These are phyloP conservation scores for Syncephalastrum sp. DNA, from an alignment of 371 early-diverging fungal genomes.

Conservation along the genomic window DNA sequence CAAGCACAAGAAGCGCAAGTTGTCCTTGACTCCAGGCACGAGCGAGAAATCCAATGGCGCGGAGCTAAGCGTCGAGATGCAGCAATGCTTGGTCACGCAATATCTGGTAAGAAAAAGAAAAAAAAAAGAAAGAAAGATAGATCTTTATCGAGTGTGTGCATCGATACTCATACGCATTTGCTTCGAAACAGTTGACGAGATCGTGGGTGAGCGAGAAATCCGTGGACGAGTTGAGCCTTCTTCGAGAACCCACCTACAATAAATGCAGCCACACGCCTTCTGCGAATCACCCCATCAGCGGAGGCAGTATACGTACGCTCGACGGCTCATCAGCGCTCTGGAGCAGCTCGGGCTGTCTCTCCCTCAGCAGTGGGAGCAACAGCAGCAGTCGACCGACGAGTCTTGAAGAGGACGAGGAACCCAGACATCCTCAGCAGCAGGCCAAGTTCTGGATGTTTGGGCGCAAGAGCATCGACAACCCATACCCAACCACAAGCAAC, in stretches of 20 bases:
- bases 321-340: conserved; percentile 4
- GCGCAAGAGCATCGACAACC: conserved; percentile 35
- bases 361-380: conserved; percentile 23
- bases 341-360: conserved; percentile 38
- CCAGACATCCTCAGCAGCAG: neutral
- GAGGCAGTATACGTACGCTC: conserved; percentile 8
- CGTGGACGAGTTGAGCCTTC: conserved; percentile 70
- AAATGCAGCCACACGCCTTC: conserved; percentile 31
- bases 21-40: conserved; percentile 39
- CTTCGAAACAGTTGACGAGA: conserved; percentile 53
- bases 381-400: conserved; percentile 46
- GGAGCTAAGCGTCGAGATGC: conserved; percentile 35
- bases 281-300: conserved; percentile 16
- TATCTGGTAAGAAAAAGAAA: conserved; percentile 47
- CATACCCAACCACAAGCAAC: conserved; percentile 6
- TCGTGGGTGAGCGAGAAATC: conserved; percentile 67
- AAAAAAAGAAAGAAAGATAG: too few relatives aligned
- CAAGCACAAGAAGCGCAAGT: conserved; percentile 47
- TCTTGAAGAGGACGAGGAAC: conserved; percentile 2
- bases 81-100: conserved; percentile 61
- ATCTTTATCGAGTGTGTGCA: neutral
- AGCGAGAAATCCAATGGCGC: conserved; percentile 7
- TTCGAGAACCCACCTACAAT: conserved; percentile 63
- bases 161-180: conserved; percentile 19
- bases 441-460: conserved; percentile 41